Percentiles rank a stretch among this genome's conserved stretches.
Evolutionary conservation across 192 early-diverging fungal genomes (phyloP).

Genomic region (Backusella circina): DNA sequence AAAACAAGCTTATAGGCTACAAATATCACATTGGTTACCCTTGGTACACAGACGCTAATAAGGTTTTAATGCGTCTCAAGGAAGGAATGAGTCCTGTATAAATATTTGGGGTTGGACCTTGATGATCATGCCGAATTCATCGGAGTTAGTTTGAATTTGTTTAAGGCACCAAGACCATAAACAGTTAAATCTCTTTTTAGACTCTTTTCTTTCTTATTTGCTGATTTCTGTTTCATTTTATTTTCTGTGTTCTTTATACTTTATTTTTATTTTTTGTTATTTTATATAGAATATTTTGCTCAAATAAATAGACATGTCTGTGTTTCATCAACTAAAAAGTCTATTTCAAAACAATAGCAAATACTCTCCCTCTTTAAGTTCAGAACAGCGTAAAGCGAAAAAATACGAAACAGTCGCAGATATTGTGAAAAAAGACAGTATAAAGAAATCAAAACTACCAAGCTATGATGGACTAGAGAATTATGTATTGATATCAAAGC

Average conservation of each 20-base stretch:
- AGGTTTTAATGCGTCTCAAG: conserved; percentile 5
- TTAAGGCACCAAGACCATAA: not conserved
- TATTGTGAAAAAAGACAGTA: not conserved
- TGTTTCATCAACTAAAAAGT: not conserved
- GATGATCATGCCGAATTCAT: not conserved
- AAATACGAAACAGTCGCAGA: conserved; percentile 1
- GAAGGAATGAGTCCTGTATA: conserved; percentile 10
- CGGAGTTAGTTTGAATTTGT: not conserved
- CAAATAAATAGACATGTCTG: not conserved
- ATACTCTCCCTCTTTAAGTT: not conserved
- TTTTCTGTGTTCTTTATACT: not conserved
- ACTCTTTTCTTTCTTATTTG: not conserved
- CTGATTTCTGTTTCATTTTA: not conserved
- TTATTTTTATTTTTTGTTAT: not conserved
- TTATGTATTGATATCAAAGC: conserved; percentile 52
- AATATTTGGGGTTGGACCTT: not conserved
- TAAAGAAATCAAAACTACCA: conserved; percentile 31
- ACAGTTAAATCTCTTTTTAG: not conserved
- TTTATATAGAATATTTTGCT: not conserved
- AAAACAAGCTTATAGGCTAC: conserved; percentile 13
- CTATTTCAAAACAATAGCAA: not conserved
- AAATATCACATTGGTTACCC: conserved; percentile 11
- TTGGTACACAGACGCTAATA: conserved; percentile 18
- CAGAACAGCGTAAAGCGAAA: conserved; percentile 1
- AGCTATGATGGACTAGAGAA: conserved; percentile 52